Conservation (phyloP, 495 filamentous ascomycete genomes). For the Rusavskia elegans region DNA sequence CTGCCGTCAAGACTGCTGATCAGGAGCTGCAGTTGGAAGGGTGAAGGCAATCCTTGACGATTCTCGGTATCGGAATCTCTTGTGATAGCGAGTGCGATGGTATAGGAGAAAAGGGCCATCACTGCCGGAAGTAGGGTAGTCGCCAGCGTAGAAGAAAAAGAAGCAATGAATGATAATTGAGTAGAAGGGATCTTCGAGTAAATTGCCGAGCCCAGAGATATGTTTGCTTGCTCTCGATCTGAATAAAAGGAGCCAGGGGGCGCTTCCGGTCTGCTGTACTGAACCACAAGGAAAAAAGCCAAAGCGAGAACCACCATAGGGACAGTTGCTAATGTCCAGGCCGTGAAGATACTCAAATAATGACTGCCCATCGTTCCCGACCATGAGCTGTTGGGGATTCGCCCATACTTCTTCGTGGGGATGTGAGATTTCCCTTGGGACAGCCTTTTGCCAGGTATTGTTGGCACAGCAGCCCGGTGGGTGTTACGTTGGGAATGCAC, state of each 20-base stretch:
- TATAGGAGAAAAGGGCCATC: background rate
- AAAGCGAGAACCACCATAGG: background rate
- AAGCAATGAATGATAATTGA: background rate
- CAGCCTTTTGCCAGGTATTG: no score
- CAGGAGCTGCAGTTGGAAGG: background rate
- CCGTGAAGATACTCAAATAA: background rate
- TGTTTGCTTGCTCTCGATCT: background rate
- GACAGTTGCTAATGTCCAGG: background rate
- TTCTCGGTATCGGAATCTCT: background rate
- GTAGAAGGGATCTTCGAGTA: background rate
- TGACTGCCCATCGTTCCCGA: background rate
- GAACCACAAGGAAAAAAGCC: background rate
- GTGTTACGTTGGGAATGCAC: no score
- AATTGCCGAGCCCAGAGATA: background rate
- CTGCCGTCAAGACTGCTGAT: background rate
- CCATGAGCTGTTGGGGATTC: background rate
- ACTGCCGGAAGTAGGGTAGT: background rate
- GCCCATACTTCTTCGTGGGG: no score
- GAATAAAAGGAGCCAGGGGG: background rate
- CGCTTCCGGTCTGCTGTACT: background rate
- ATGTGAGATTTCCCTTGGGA: no score
- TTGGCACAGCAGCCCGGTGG: no score
- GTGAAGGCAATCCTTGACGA: background rate
- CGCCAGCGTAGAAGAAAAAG: background rate
- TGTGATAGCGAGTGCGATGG: background rate